A percentile compares a stretch with the other conserved stretches of the same genome.
Evolutionary conservation across 2,329 filamentous ascomycete species (phyloP).

Genomic region (Chaetomium sp.): DNA sequence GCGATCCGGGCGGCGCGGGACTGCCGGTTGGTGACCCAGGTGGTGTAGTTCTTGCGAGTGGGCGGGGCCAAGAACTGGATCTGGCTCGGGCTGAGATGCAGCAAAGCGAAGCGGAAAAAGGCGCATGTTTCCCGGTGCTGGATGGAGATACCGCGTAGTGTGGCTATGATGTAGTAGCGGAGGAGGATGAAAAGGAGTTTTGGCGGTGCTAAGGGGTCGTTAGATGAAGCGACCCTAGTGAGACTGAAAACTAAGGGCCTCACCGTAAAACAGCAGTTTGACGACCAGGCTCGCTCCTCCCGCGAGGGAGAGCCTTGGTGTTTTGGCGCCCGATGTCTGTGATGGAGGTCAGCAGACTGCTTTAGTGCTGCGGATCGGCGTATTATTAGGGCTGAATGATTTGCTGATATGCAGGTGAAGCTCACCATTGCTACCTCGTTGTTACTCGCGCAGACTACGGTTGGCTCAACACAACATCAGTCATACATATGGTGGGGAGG

Average conservation of each 20-base stretch:
- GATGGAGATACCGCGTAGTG: conserved; percentile 28
- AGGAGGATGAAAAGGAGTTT: conserved; percentile 34
- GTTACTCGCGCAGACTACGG: not conserved
- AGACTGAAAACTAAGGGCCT: not conserved
- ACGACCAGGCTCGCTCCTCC: conserved; percentile 21
- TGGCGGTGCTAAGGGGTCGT: conserved; percentile 25
- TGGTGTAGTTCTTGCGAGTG: conserved; percentile 23
- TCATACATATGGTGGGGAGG: not conserved
- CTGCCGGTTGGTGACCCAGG: conserved; percentile 26
- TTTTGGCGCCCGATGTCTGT: not conserved
- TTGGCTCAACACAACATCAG: not conserved
- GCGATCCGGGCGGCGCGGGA: conserved; percentile 1
- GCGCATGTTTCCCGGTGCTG: conserved; percentile 26
- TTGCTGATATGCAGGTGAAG: not conserved
- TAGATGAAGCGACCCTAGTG: not conserved
- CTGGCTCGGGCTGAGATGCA: conserved; percentile 26
- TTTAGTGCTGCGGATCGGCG: not conserved
- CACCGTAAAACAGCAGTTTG: conserved; percentile 24
- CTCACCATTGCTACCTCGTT: not conserved
- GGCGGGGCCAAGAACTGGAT: conserved; percentile 28
- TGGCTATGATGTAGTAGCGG: conserved; percentile 28
- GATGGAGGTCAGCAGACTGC: not conserved
- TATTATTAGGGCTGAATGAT: not conserved
- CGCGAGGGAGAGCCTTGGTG: conserved; percentile 15
- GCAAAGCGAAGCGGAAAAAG: conserved; percentile 27